Percentiles rank a stretch among this genome's conserved stretches.
phyloP scores from a whole-genome alignment of 768 basidiomycete genomes.

The Mycena pura region DNA sequence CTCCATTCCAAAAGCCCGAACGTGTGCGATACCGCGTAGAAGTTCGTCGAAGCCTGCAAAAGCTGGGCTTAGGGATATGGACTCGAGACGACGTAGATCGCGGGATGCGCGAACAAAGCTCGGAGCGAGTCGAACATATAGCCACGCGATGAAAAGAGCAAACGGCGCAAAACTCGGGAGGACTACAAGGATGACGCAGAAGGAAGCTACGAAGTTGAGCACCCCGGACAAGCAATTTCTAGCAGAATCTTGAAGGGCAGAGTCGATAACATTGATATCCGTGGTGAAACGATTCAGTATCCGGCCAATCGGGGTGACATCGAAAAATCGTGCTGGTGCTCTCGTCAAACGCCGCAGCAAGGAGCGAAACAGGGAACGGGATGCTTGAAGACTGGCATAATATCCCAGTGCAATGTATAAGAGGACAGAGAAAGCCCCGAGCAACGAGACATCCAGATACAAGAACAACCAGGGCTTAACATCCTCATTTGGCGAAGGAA shows the following conservation, averaged over 20 bases:
- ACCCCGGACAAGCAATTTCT: slow-evolving; percentile 61
- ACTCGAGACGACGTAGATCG: slow-evolving; percentile 72
- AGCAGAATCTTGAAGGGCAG: slow-evolving; percentile 62
- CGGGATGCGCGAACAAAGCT: slow-evolving; percentile 66
- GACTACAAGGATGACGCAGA: slow-evolving; percentile 65
- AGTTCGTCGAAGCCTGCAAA: slow-evolving; percentile 80
- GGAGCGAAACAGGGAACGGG: slow-evolving; percentile 61
- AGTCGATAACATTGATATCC: slow-evolving; percentile 79
- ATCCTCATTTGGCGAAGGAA: slow-evolving; percentile 65
- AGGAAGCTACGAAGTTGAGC: slow-evolving; percentile 68
- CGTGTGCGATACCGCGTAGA: slow-evolving; percentile 67
- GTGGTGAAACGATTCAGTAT: slow-evolving; percentile 83
- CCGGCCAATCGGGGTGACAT: slow-evolving; percentile 75
- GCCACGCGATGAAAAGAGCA: slow-evolving; percentile 70
- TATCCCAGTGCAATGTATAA: slow-evolving; percentile 68
- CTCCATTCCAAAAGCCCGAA: slow-evolving; percentile 78
- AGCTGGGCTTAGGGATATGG: slow-evolving; percentile 70
- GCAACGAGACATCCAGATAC: slow-evolving; percentile 67
- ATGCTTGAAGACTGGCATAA: slow-evolving; percentile 72
- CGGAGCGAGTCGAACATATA: slow-evolving; percentile 70
- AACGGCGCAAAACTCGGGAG: slow-evolving; percentile 71
- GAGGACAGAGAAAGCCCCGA: slow-evolving; percentile 60
- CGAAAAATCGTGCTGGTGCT: slow-evolving; percentile 75
- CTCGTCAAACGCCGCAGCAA: slow-evolving; percentile 62
- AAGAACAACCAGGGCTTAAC: slow-evolving; percentile 72